Conservation (phyloP, 495 filamentous ascomycete genomes). For the Penicillium verhagenii region DNA sequence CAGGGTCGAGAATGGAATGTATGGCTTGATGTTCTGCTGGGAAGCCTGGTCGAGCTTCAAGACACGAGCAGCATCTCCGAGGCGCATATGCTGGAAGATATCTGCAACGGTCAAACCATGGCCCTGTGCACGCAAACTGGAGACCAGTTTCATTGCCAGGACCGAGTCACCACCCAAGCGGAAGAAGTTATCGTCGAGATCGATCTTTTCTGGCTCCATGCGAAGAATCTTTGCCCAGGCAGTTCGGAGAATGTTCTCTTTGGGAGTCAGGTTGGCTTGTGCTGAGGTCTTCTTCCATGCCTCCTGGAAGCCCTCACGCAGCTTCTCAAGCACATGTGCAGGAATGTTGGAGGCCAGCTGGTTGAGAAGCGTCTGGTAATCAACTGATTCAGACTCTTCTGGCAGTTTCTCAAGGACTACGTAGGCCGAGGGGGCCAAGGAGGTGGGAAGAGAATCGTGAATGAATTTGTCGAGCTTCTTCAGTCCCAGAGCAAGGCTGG, state of each 20-base stretch:
- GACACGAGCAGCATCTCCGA: conserved; percentile 35
- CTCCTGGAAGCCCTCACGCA: conserved; percentile 21
- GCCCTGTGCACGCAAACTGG: conserved; percentile 32
- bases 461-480: conserved; percentile 38
- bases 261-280: conserved; percentile 25
- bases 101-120: conserved; percentile 39
- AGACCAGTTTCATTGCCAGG: conserved; percentile 46
- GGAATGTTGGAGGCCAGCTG: conserved; percentile 28
- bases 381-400: conserved; percentile 15
- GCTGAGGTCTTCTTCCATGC: conserved; percentile 21
- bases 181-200: conserved; percentile 47
- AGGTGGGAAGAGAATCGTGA: conserved; percentile 35
- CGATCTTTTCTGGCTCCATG: conserved; percentile 34
- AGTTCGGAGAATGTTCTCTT: conserved; percentile 40
- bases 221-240: conserved; percentile 49
- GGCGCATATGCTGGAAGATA: conserved; percentile 49
- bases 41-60: conserved; percentile 27
- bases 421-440: conserved; percentile 41
- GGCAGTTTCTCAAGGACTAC: conserved; percentile 34
- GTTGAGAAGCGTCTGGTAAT: conserved; percentile 24
- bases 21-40: conserved; percentile 14
- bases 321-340: conserved; percentile 12
- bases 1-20: conserved; percentile 39
- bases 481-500: conserved; percentile 24
- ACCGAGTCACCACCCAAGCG: conserved; percentile 48